Evolutionary conservation across 2,329 filamentous ascomycete species (phyloP), one percentile per base, ranked within the genome.

Genomic region (Neurospora sp.): DNA sequence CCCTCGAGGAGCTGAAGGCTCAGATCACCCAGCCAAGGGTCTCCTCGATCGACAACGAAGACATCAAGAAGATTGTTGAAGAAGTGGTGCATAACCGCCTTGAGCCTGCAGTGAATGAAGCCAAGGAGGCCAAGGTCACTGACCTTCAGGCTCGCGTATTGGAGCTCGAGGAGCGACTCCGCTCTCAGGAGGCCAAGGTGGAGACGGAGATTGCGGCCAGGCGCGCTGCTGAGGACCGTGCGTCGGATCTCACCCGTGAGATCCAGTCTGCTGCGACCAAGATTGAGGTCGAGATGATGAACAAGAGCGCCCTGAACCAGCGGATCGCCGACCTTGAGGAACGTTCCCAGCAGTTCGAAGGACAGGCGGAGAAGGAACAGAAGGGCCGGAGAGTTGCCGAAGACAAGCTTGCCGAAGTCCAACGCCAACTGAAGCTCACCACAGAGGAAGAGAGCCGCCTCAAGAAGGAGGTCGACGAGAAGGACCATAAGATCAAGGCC

Each of bases 381-480:
- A 82, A 85, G 65, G 80, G 81, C 66, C 87, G 91, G 70, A 86
- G 90, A 69, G 84, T 87, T 40, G 89, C 89, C 1, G 91, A 94
- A 77, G 91, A 94, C 76, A 87, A 87, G 71, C 82, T 92, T 15
- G 86, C 89, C 5, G 91, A 94, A 76, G 84, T 89, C n/a, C 89
- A 93, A 78, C 85, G 88, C 69, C 84, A 90, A 28, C 83, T 93
- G 36, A 86, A 88, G 70, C 85, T 89, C 72, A 87, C 90, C 5
- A 87, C 90, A n/a, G 89, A 92, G 76, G 90, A 93, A 76, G 89
- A 91, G 73, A 86, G 86, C 73, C 86, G 89, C 69, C 85, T 94
- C 5, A 85, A 89, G 36, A 86, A 89, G 70, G 85, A 87, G 46
- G 81, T 91, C 66, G 89, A 92, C 57, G 89, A 93, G 74, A 89